These are phyloP conservation scores for Bigelowiella natans DNA, from an alignment of 78 protist species.

Conservation along the genomic window DNA sequence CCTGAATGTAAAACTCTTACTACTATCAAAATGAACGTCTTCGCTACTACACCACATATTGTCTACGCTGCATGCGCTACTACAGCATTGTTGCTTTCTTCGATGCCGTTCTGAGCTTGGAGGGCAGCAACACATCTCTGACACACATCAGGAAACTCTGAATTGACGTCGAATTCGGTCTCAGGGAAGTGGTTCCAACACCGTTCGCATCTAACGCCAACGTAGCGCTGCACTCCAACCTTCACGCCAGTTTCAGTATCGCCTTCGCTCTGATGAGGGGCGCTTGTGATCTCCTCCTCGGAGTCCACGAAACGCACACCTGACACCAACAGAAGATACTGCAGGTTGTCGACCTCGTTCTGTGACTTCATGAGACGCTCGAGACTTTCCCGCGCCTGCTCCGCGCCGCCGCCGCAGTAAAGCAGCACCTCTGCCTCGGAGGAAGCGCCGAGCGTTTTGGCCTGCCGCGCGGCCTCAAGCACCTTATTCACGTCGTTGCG, in stretches of 20 bases:
- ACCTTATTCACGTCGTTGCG: constrained; percentile 8
- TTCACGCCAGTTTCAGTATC: not conserved
- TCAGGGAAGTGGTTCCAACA: constrained; percentile 3
- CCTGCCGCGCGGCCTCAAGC: constrained; percentile 14
- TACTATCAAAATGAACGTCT: too few relatives aligned
- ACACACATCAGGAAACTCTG: too few relatives aligned
- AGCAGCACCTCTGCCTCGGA: constrained; percentile 6
- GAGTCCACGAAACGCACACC: not conserved
- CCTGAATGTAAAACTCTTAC: too few relatives aligned
- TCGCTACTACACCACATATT: too few relatives aligned
- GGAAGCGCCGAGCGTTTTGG: constrained; percentile 13
- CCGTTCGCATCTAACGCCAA: constrained; percentile 1
- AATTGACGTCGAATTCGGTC: too few relatives aligned
- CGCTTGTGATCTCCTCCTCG: not conserved
- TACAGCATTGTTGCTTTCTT: too few relatives aligned
- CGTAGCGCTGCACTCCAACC: not conserved
- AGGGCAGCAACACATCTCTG: too few relatives aligned
- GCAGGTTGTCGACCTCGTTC: constrained; percentile 30
- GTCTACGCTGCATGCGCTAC: too few relatives aligned
- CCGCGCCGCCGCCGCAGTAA: not conserved
- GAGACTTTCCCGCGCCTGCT: not conserved
- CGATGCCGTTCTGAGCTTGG: too few relatives aligned
- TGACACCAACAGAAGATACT: constrained; percentile 1
- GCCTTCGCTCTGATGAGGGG: not conserved
- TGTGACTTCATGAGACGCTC: not conserved